Base-by-base conservation (phyloP, 345 rosid species). In the Geranium rotundifolium region DNA sequence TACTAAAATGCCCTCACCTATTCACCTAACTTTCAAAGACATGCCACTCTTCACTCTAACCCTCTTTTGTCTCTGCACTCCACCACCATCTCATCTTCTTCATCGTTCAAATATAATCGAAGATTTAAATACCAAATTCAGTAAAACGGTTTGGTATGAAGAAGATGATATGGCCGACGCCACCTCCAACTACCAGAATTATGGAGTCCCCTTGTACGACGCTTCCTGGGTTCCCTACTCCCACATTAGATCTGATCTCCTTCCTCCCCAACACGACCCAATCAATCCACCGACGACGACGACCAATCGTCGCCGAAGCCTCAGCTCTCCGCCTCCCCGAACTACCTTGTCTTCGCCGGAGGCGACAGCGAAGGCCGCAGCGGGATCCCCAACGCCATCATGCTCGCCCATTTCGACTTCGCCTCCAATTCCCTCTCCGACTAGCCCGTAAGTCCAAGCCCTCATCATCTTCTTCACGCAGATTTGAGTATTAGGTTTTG, bases 281-380 rank as follows among this genome's bases (percentile, higher is more conserved):
- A n/a, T n/a, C n/a, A 34, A 12, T 57, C 18, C 29, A 29, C 54
- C 23, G 57, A 41, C 3, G 34, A 5, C 52, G 13, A 31, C n/a
- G n/a, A n/a, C n/a, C n/a, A n/a, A 31, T 31, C 37, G 7, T 31
- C 37, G 37, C 37, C 37, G 3, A 3, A 3, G 3, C 37, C 37
- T 31, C 37, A 31, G 7, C 4, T 31, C 37, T 31, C 50, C 12
- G 57, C 62, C 49, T 18, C 62, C n/a, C 17, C 37, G 55, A 62
- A 79, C 17, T 10, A 15, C 1, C 18, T 82, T 57, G 85, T 83
- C 68, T 64, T 89, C 19, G 70, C 88, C 0, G 98, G 98, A 19
- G 98, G 98, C 9, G 97, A 97, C 0, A 97, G 97, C 14, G 90
- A 84, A 65, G 98, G 96, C 37, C 76, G 73, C 39, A 90, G 79